These are phyloP conservation scores for Plenodomus lindquistii DNA, from an alignment of 2,329 filamentous ascomycete genomes.

Conservation along the genomic window DNA sequence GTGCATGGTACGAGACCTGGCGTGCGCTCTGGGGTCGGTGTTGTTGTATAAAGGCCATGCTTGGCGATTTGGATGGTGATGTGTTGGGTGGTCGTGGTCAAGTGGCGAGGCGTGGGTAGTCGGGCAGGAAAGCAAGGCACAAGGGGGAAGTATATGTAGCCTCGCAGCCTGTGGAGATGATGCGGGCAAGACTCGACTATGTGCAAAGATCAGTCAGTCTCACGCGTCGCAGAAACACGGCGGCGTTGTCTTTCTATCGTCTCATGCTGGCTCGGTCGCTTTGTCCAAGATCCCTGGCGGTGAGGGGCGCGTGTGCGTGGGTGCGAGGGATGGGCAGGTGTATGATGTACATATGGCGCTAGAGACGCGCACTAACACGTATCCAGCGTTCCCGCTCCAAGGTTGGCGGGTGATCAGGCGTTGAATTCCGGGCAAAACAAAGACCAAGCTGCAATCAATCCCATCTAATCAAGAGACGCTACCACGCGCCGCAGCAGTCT, in stretches of 20 bases:
- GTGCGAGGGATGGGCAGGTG: slow-evolving; percentile 14
- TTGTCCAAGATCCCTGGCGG: slow-evolving; percentile 17
- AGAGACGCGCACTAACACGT: slow-evolving; percentile 24
- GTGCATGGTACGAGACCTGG: slow-evolving; percentile 39
- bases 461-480: background rate
- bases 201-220: background rate
- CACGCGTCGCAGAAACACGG: slow-evolving; percentile 10
- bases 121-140: slow-evolving; percentile 19
- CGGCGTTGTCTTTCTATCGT: slow-evolving; percentile 16
- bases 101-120: slow-evolving; percentile 12
- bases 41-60: slow-evolving; percentile 47
- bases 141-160: slow-evolving; percentile 1
- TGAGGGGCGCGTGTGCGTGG: no score
- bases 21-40: slow-evolving; percentile 41
- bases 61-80: slow-evolving; percentile 9
- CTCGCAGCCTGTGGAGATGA: background rate
- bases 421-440: slow-evolving; percentile 13
- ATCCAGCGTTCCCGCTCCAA: slow-evolving; percentile 21
- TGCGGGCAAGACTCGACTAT: background rate
- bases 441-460: no score
- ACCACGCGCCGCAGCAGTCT: background rate
- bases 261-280: slow-evolving; percentile 23
- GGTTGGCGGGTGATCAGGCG: slow-evolving; percentile 20
- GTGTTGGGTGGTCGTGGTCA: slow-evolving; percentile 9
- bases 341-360: slow-evolving; percentile 28